Base-by-base conservation (phyloP, 2,329 filamentous ascomycete species). In the Tolypocladium amazonense region DNA sequence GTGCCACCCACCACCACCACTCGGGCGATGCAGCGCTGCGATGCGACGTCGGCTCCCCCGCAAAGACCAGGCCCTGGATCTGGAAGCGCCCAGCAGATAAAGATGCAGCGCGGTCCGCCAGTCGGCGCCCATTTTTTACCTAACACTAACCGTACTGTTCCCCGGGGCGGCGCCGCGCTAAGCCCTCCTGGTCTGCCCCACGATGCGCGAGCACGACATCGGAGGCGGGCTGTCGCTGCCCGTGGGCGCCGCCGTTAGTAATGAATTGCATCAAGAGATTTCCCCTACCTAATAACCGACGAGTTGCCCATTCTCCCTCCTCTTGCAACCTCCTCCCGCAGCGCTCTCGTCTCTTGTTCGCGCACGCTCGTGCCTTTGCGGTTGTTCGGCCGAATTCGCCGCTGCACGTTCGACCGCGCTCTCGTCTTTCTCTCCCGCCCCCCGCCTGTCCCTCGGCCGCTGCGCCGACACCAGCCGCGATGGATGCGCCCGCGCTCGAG, bases 401-500 rank as follows among this genome's bases (percentile, higher is more conserved):
- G 4, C n/a, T 12, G 43, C 41, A 14, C 14, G 12, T 14, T 14
- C 43, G 8, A 20, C 23, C 43, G 43, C 23, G 33, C 33, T 6
- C 30, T 33, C 30, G 30, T 33, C n/a, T n/a, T n/a, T n/a, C n/a
- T n/a, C n/a, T n/a, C n/a, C 30, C 33, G 33, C 33, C 33, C 33
- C 7, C 8, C 30, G 30, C 30, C 30, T 8, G 33, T 25, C 35
- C 14, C 55, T 2, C 47, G 25, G 14, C 27, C 7, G n/a, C 14
- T 20, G 50, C 18, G 50, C 50, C 50, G 50, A 53, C 50, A 1
- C 50, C 27, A 53, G 50, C 50, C 50, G 57, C 58, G 79, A 74
- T 75, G 72, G 71, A 71, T 61, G 73, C 73, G 63, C 67, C 69
- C 58, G 68, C 65, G 33, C 68, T 70, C 60, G 76, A 77, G 60